Evolutionary conservation across 306 rosid species (phyloP).

Genomic region (Casuarina cunninghamiana): DNA sequence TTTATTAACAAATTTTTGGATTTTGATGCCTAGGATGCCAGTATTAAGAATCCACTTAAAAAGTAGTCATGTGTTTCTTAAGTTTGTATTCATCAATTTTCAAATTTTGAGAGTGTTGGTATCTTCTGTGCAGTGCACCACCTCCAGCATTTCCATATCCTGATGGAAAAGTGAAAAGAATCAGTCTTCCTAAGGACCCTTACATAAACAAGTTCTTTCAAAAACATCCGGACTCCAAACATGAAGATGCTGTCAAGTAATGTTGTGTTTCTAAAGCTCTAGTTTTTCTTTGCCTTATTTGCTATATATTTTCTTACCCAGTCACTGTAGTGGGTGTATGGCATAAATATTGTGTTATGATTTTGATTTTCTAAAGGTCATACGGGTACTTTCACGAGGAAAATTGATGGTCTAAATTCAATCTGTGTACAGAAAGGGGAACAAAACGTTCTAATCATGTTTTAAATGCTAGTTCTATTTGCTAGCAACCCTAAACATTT

Average conservation of each 20-base stretch:
- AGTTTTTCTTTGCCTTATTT: slow-evolving; percentile 4
- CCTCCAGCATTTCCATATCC: slow-evolving; percentile 76
- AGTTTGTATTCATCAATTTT: not conserved
- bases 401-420: not conserved
- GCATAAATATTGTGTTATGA: slow-evolving; percentile 7
- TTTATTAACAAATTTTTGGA: not conserved
- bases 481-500: not conserved
- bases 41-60: not conserved
- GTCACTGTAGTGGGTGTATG: slow-evolving; percentile 1
- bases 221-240: slow-evolving; percentile 72
- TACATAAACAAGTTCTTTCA: slow-evolving; percentile 67
- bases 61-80: not conserved
- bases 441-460: not conserved
- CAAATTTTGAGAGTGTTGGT: not conserved
- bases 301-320: slow-evolving; percentile 8
- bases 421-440: not conserved
- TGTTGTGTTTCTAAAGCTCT: slow-evolving; percentile 17
- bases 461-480: not conserved
- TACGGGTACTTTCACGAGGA: not conserved
- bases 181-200: slow-evolving; percentile 81
- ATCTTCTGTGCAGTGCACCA: slow-evolving; percentile 52
- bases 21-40: slow-evolving; percentile 3
- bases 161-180: slow-evolving; percentile 57
- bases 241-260: slow-evolving; percentile 74
- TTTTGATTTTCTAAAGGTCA: slow-evolving; percentile 14